A percentile compares a stretch with the other conserved stretches of the same genome.
Conservation (phyloP, 2,329 filamentous ascomycete species). For the Lasiodiplodia citricola region DNA sequence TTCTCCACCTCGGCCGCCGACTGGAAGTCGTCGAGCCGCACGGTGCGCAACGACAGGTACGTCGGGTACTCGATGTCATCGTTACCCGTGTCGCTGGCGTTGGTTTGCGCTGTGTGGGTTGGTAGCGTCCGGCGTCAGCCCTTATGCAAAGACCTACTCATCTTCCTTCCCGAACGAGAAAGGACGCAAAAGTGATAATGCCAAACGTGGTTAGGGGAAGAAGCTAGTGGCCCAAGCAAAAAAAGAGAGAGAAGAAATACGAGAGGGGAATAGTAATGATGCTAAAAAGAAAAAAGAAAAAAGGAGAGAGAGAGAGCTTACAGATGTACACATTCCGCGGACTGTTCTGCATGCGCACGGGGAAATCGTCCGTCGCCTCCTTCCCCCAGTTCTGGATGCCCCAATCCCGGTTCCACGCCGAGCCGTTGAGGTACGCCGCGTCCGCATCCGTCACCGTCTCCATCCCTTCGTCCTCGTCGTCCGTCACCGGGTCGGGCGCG, state of each 20-base stretch:
- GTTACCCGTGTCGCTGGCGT: constrained; percentile 37
- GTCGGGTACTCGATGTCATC: constrained; percentile 39
- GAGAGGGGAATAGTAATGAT: too few relatives aligned
- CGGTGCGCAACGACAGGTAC: constrained; percentile 55
- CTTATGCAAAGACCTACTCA: background rate
- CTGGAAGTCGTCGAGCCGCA: constrained; percentile 49
- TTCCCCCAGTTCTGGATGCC: constrained; percentile 54
- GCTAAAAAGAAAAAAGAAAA: background rate
- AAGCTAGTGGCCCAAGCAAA: too few relatives aligned
- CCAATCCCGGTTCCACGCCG: constrained; percentile 46
- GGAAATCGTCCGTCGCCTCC: constrained; percentile 41
- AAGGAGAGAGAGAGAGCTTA: background rate
- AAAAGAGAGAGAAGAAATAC: too few relatives aligned
- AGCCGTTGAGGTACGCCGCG: constrained; percentile 40
- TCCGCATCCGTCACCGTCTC: constrained; percentile 31
- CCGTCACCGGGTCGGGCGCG: constrained; percentile 36
- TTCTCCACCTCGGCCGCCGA: constrained; percentile 57
- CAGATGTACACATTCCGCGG: constrained; percentile 54
- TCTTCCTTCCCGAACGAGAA: background rate
- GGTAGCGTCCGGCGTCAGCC: too few relatives aligned
- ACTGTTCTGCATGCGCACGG: constrained; percentile 53
- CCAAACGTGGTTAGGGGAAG: too few relatives aligned
- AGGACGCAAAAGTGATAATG: too few relatives aligned
- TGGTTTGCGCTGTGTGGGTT: constrained; percentile 26
- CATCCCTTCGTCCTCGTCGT: constrained; percentile 30